Evolutionary conservation across 768 basidiomycete genomes (phyloP).

Genomic region (Boletus insuetus): DNA sequence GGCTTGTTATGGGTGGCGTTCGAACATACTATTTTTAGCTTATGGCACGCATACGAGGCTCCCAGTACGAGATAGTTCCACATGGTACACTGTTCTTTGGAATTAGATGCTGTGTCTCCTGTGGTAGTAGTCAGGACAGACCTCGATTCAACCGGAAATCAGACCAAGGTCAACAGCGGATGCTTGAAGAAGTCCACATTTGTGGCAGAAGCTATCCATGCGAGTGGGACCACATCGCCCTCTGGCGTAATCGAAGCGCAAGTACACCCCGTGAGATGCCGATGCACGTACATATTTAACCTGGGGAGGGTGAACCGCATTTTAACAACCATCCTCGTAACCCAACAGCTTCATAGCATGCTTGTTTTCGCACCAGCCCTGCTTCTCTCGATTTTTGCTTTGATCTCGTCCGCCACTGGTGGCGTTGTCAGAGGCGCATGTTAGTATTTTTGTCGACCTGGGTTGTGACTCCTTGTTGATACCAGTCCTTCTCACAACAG

Average conservation of each 20-base stretch:
- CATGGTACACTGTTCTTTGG: neutral
- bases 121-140: neutral
- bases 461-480: neutral
- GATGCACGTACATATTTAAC: slow-evolving; percentile 10
- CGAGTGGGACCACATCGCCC: neutral
- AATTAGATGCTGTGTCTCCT: slow-evolving; percentile 4
- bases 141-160: neutral
- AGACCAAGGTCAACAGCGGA: neutral
- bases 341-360: slow-evolving; percentile 6
- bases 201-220: neutral
- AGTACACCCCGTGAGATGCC: neutral
- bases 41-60: neutral
- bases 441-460: neutral
- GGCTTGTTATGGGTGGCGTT: neutral
- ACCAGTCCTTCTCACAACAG: neutral
- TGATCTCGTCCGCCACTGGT: slow-evolving; percentile 6
- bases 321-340: neutral
- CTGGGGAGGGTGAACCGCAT: neutral
- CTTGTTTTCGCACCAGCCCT: slow-evolving; percentile 4
- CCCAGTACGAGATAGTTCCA: neutral
- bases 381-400: slow-evolving; percentile 12
- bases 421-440: slow-evolving; percentile 6
- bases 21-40: neutral
- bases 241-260: neutral
- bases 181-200: neutral